These are phyloP conservation scores for Phytophthora lateralis DNA, from an alignment of 352 stramenopile genomes.

Conservation along the genomic window DNA sequence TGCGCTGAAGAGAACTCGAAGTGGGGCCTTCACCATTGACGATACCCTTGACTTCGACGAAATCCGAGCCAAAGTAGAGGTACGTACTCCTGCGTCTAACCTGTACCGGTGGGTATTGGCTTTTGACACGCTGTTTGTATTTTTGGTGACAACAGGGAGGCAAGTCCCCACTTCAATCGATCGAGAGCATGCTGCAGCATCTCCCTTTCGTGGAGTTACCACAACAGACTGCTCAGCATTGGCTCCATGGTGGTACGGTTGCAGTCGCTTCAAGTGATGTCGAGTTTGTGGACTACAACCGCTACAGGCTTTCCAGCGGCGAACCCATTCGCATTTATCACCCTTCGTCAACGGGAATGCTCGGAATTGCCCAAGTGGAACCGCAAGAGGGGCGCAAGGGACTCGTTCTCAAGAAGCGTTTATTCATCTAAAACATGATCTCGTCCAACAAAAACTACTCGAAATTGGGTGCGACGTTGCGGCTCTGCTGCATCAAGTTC, in stretches of 20 bases:
- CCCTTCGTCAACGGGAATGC: constrained; percentile 34
- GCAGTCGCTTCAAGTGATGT: constrained; percentile 40
- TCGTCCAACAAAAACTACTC: constrained; percentile 34
- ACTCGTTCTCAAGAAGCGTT: constrained; percentile 69
- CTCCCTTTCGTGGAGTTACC: constrained; percentile 52
- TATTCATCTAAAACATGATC: constrained; percentile 56
- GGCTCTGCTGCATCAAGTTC: constrained; percentile 77
- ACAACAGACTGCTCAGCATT: constrained; percentile 36
- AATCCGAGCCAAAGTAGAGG: constrained; percentile 47
- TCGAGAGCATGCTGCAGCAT: constrained; percentile 68
- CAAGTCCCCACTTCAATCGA: constrained; percentile 46
- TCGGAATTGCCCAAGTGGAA: constrained; percentile 68
- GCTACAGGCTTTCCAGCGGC: constrained; percentile 33
- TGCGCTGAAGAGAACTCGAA: constrained; percentile 64
- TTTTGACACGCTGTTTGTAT: constrained; percentile 5
- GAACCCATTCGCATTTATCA: constrained; percentile 65
- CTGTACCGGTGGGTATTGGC: background rate
- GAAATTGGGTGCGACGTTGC: constrained; percentile 30
- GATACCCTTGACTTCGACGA: constrained; percentile 66
- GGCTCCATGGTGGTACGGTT: constrained; percentile 55
- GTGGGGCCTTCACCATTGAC: constrained; percentile 56
- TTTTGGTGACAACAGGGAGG: constrained; percentile 32
- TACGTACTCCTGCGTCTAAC: constrained; percentile 16
- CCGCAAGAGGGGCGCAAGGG: constrained; percentile 26
- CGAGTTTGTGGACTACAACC: constrained; percentile 16